These are phyloP conservation scores for Xerocomus potaroensis DNA, from an alignment of 768 basidiomycete species.

Conservation along the genomic window DNA sequence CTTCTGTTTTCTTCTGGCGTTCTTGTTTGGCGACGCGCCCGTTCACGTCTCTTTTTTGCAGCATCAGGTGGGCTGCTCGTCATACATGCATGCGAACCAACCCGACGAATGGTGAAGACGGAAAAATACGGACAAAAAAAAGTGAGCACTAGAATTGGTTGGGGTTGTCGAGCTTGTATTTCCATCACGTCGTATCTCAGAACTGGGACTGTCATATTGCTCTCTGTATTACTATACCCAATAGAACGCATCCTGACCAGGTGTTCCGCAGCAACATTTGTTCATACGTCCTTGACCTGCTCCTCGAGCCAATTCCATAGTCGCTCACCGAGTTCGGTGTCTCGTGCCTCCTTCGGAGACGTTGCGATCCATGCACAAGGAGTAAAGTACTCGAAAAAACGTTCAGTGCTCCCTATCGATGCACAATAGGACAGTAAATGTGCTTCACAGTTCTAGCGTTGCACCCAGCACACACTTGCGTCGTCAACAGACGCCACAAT, in stretches of 20 bases:
- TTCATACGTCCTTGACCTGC: constrained; percentile 30
- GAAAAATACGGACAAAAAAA: too few species aligned
- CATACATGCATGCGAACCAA: background rate
- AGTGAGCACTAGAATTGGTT: too few species aligned
- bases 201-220: too few species aligned
- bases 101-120: too few species aligned
- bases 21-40: background rate
- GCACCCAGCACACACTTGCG: constrained; percentile 41
- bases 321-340: constrained; percentile 31
- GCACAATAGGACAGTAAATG: background rate
- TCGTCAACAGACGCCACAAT: too few species aligned
- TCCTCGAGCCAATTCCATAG: constrained; percentile 49
- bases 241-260: too few species aligned
- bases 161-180: too few species aligned
- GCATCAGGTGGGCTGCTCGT: constrained; percentile 28
- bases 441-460: constrained; percentile 40
- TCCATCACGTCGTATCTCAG: too few species aligned
- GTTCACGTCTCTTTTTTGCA: background rate
- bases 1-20: background rate
- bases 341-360: constrained; percentile 17
- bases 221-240: too few species aligned
- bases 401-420: background rate
- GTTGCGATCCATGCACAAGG: constrained; percentile 41
- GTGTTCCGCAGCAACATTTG: too few species aligned
- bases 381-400: constrained; percentile 36